Conservation (phyloP, 345 rosid species). For the Hypericum androsaemum region DNA sequence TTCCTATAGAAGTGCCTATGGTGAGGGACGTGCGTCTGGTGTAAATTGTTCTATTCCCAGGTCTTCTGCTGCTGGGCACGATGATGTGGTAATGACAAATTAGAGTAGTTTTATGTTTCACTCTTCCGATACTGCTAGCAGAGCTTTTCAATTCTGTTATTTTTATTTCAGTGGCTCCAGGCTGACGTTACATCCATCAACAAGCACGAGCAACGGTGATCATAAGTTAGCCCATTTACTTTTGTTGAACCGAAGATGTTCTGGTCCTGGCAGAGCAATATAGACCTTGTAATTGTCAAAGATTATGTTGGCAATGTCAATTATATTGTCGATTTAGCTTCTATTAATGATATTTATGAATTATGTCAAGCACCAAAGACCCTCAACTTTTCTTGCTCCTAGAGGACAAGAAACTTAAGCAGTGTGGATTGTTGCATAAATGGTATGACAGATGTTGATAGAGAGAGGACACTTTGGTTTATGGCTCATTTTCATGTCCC, state of each 20-base stretch:
- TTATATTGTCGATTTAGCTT: conserved; percentile 22
- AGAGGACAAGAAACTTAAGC: too few species aligned
- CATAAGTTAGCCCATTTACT: conserved; percentile 48
- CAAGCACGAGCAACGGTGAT: conserved; percentile 31
- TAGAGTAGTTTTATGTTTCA: conserved; percentile 85
- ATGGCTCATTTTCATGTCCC: too few species aligned
- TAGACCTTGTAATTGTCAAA: conserved; percentile 40
- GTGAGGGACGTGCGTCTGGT: conserved; percentile 43
- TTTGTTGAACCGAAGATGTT: conserved; percentile 51
- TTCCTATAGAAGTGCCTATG: too few species aligned
- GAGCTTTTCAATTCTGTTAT: conserved; percentile 46
- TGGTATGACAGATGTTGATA: too few species aligned
- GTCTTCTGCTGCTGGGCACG: conserved; percentile 30
- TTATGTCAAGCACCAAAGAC: too few species aligned
- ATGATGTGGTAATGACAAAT: conserved; percentile 40
- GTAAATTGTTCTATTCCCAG: conserved; percentile 49
- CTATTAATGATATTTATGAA: too few species aligned
- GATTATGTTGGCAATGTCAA: conserved; percentile 36
- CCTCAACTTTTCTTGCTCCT: too few species aligned
- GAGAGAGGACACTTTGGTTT: too few species aligned
- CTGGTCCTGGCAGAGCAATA: conserved; percentile 67
- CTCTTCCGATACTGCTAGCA: conserved; percentile 61
- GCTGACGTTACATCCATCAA: conserved; percentile 43
- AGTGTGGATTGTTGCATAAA: too few species aligned
- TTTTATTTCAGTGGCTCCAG: conserved; percentile 47